These are phyloP conservation scores for Nicotiana knightiana DNA, from an alignment of 257 asterid species.

Conservation along the genomic window DNA sequence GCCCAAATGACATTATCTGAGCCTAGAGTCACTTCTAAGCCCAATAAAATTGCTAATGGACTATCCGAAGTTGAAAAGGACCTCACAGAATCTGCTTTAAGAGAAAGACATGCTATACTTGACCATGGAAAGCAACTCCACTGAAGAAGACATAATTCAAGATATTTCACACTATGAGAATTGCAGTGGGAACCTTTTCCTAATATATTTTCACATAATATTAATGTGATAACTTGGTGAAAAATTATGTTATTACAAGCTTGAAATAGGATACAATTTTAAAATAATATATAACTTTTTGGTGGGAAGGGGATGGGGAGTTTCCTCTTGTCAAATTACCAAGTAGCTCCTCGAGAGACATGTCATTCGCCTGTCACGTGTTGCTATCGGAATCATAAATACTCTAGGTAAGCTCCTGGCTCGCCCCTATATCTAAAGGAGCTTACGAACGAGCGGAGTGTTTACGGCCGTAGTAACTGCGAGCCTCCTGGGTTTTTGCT, in stretches of 20 bases:
- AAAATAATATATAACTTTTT: too few relatives aligned
- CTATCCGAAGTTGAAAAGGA: not conserved
- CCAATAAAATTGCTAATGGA: not conserved
- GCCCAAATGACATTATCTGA: not conserved
- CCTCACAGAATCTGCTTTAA: not conserved
- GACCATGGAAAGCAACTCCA: not conserved
- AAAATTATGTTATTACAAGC: not conserved
- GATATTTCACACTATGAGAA: not conserved
- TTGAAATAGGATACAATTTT: not conserved
- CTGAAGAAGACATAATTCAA: not conserved
- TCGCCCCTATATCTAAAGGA: too few relatives aligned
- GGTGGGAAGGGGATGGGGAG: too few relatives aligned
- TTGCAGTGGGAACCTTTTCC: not conserved
- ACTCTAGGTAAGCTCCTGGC: too few relatives aligned
- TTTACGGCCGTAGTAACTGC: too few relatives aligned
- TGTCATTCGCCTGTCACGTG: too few relatives aligned
- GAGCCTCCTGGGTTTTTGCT: too few relatives aligned
- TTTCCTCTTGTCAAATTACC: too few relatives aligned
- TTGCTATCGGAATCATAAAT: too few relatives aligned
- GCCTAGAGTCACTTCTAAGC: not conserved
- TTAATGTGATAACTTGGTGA: not conserved
- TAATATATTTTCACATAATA: not conserved
- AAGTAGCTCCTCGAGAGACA: too few relatives aligned
- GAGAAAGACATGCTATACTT: not conserved
- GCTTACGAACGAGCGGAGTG: too few relatives aligned